These are phyloP conservation scores for Cladophialophora bantiana DNA, from an alignment of 2,329 filamentous ascomycete genomes.

Conservation along the genomic window DNA sequence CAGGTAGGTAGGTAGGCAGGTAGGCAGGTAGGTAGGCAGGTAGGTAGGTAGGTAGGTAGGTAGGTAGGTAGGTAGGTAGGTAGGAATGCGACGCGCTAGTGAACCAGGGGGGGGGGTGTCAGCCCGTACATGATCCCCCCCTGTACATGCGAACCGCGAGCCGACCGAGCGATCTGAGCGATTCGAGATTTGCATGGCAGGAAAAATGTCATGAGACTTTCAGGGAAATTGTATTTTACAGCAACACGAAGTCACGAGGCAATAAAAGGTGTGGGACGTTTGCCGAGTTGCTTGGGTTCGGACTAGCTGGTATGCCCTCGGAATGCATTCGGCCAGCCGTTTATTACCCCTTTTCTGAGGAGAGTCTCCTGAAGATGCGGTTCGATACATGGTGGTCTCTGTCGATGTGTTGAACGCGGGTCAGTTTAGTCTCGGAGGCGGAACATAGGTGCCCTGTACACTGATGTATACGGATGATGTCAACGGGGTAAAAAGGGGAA, in stretches of 20 bases:
- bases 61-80: no score
- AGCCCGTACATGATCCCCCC: no score
- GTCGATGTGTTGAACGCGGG: not conserved
- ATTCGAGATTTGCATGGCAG: not conserved
- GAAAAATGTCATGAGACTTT: not conserved
- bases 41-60: no score
- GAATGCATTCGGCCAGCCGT: not conserved
- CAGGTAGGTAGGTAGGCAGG: no score
- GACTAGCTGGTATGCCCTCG: not conserved
- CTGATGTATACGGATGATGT: not conserved
- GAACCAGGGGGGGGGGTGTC: no score
- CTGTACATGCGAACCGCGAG: not conserved
- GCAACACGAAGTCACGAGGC: not conserved
- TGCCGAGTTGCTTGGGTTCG: not conserved
- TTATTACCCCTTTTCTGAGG: not conserved
- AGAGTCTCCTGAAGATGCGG: not conserved
- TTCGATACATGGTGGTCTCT: not conserved
- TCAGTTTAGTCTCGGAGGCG: not conserved
- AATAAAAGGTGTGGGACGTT: not conserved
- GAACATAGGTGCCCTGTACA: not conserved
- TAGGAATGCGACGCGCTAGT: no score
- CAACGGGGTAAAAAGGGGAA: not conserved
- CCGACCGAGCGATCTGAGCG: not conserved
- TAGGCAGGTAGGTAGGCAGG: no score
- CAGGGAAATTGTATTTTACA: slow-evolving; percentile 3